phyloP scores from a whole-genome alignment of 768 basidiomycete genomes.

The Lactarius psammicola region DNA sequence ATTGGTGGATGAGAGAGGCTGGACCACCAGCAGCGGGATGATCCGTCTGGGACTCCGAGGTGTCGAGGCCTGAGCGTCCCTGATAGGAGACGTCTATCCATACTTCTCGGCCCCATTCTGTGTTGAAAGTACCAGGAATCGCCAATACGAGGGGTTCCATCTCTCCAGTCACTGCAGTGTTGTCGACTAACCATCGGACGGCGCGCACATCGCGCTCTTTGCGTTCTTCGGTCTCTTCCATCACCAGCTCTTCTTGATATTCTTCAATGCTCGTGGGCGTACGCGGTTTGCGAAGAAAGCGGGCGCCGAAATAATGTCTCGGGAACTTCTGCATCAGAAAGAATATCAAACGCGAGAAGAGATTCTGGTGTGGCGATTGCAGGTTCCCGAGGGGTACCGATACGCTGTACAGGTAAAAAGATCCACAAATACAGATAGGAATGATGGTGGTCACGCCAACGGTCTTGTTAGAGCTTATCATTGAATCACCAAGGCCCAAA shows the following conservation, averaged over 20 bases:
- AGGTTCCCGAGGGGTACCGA: conserved; percentile 7
- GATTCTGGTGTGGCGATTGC: conserved; percentile 21
- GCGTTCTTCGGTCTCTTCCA: background rate
- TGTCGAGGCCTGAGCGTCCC: background rate
- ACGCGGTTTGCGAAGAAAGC: background rate
- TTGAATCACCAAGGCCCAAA: conserved; percentile 46
- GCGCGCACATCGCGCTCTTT: conserved; percentile 6
- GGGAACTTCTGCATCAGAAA: conserved; percentile 9
- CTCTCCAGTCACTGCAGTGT: background rate
- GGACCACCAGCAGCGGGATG: background rate
- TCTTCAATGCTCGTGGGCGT: background rate
- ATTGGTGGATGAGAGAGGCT: too few species aligned
- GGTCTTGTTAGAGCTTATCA: conserved; percentile 33
- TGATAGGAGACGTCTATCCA: conserved; percentile 5
- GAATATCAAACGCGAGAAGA: conserved; percentile 15
- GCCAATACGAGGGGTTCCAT: conserved; percentile 8
- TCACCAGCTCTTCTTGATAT: background rate
- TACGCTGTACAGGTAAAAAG: conserved; percentile 20
- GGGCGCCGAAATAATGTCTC: background rate
- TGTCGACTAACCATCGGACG: conserved; percentile 10
- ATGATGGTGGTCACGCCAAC: conserved; percentile 15
- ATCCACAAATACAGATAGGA: conserved; percentile 15
- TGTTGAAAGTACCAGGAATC: conserved; percentile 18
- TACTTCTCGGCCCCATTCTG: conserved; percentile 7
- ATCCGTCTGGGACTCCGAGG: background rate